Evolutionary conservation across 1,284 basidiomycete genomes (phyloP), one percentile per base, ranked within the genome.

Genomic region (Inonotus obliquus): DNA sequence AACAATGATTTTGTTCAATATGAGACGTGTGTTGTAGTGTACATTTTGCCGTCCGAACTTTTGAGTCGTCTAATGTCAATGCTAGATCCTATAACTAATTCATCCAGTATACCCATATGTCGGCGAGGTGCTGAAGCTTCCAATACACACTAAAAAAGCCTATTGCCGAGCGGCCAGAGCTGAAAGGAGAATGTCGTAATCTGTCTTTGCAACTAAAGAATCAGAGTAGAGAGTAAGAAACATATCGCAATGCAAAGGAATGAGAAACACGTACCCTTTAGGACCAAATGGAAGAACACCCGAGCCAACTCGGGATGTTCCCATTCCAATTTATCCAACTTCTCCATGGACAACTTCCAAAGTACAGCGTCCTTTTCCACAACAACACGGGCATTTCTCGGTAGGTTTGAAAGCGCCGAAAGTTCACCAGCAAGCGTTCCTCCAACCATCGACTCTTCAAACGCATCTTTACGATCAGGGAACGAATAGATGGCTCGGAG

Each of bases 371-470:
- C 81, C 11, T 86, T 80, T 73, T 96, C 95, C 1, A 89, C 92
- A 0, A 88, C 77, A 25, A 92, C 92, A 2, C 87, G 92, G n/a
- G 93, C 89, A 71, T 96, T 97, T 53, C 95, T 78, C 23, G 82
- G 79, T 44, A 87, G 79, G 17, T 85, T 85, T 7, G 91, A 86
- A 25, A 98, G 75, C 39, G 89, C 89, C 0, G 90, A 89, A 59
- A 97, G 74, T 73, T 97, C 95, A 1, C 95, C 95, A 1, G 94
- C 92, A 4, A 96, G 77, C 0, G 93, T 93, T 1, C 94, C 94
- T 1, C 94, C 87, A 0, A 96, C 92, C 94, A 96, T 97, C 4
- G 89, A 91, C 75, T 94, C 92, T 69, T 91, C 87, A 52, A 93
- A 84, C 10, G 76, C 73, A 29, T 82, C 81, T 6, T 81, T 77